These are phyloP conservation scores for Vitis labrusca DNA, from an alignment of 164 flowering plant species.

Conservation along the genomic window DNA sequence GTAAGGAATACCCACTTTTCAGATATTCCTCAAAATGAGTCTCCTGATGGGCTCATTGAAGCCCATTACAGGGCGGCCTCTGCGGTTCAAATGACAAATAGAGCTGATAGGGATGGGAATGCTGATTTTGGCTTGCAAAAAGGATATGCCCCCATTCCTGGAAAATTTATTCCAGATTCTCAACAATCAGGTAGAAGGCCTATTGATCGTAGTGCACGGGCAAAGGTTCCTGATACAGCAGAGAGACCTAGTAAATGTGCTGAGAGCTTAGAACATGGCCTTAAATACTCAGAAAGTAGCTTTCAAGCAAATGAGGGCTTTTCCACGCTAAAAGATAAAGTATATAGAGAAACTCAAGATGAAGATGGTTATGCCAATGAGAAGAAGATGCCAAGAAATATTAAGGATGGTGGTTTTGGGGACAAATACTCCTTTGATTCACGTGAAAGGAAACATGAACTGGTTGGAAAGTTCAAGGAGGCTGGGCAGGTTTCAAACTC, in stretches of 20 bases:
- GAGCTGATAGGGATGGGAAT: constrained; percentile 30
- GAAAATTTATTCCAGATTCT: constrained; percentile 38
- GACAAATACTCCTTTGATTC: constrained; percentile 39
- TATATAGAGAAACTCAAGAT: constrained; percentile 35
- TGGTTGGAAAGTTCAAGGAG: constrained; percentile 38
- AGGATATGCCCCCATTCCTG: constrained; percentile 27
- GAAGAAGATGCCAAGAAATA: constrained; percentile 35
- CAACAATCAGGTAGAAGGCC: constrained; percentile 39
- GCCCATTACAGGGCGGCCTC: constrained; percentile 28
- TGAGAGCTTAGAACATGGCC: constrained; percentile 33
- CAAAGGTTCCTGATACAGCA: constrained; percentile 32
- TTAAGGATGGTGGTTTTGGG: constrained; percentile 36
- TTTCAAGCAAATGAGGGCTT: constrained; percentile 28
- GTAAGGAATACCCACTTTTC: constrained; percentile 22
- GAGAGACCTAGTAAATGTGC: constrained; percentile 38
- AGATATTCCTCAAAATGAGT: constrained; percentile 21
- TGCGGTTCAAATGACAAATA: constrained; percentile 20
- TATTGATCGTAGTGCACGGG: constrained; percentile 28
- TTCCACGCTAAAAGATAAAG: constrained; percentile 36
- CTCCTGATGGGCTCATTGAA: constrained; percentile 38
- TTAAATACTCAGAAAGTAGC: constrained; percentile 38
- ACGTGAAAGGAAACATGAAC: constrained; percentile 43
- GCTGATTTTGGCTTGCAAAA: constrained; percentile 30
- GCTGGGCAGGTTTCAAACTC: constrained; percentile 26
- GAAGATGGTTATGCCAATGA: constrained; percentile 37